A percentile compares a stretch with the other conserved stretches of the same genome.
Evolutionary conservation across 257 asterid genomes (phyloP).

Genomic region (Scutellaria baicalensis): DNA sequence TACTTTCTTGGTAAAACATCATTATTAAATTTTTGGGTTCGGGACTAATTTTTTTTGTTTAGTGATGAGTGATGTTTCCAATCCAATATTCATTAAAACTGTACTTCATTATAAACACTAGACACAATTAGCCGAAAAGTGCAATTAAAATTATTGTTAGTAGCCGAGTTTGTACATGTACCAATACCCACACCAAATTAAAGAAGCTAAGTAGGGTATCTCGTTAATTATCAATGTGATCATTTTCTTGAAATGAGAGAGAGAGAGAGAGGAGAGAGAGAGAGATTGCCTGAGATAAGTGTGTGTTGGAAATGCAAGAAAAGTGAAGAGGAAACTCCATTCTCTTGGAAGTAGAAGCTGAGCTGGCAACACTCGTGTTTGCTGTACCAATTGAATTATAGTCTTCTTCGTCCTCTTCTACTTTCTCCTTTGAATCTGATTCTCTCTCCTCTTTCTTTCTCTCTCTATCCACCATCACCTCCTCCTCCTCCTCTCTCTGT

Average conservation of each 20-base stretch:
- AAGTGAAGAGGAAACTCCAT: constrained; percentile 25
- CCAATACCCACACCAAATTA: not conserved
- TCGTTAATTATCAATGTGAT: not conserved
- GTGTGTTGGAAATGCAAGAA: constrained; percentile 23
- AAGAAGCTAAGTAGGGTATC: no score
- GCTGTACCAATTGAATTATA: constrained; percentile 35
- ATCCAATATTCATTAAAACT: no score
- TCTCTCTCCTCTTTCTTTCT: constrained; percentile 44
- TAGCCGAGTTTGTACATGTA: constrained; percentile 1
- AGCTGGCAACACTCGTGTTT: constrained; percentile 41
- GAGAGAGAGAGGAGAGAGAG: constrained; percentile 11
- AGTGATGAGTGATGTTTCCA: no score
- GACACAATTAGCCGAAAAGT: constrained; percentile 4
- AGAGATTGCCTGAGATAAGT: constrained; percentile 31
- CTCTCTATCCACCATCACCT: no score
- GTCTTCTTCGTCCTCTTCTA: constrained; percentile 56
- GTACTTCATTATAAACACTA: not conserved
- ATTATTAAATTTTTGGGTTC: no score
- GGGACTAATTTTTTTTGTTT: no score
- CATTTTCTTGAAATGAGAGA: constrained; percentile 6
- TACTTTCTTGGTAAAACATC: no score
- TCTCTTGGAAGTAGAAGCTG: constrained; percentile 64
- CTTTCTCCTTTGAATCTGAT: constrained; percentile 39
- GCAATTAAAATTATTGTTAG: constrained; percentile 4
- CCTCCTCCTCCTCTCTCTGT: constrained; percentile 29